Conservation (phyloP, 1,284 basidiomycete genomes). For the Meira nashicola region DNA sequence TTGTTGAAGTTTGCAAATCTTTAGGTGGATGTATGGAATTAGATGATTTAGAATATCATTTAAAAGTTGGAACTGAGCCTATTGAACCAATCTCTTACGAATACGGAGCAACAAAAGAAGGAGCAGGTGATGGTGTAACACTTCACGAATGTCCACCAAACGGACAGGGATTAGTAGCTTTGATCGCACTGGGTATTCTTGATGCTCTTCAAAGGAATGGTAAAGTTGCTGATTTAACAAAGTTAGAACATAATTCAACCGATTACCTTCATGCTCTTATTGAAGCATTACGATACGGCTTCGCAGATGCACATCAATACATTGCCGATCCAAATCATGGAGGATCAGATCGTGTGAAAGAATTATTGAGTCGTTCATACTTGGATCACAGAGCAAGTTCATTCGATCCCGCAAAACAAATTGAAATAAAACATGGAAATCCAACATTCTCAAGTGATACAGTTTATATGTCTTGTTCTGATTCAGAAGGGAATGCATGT, state of each 20-base stretch:
- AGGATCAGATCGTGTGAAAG: constrained; percentile 64
- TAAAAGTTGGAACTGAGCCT: constrained; percentile 60
- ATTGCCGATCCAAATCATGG: constrained; percentile 77
- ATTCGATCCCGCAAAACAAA: constrained; percentile 67
- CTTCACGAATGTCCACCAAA: constrained; percentile 76
- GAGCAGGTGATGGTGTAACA: constrained; percentile 62
- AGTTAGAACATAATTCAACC: constrained; percentile 79
- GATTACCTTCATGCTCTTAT: constrained; percentile 84
- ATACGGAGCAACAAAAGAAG: constrained; percentile 57
- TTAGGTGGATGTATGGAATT: constrained; percentile 85
- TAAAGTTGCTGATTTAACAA: constrained; percentile 65
- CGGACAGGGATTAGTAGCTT: constrained; percentile 89
- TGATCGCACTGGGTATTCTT: constrained; percentile 84
- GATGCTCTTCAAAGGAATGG: constrained; percentile 75
- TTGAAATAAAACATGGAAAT: constrained; percentile 68
- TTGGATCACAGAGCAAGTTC: constrained; percentile 71
- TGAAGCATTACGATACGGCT: constrained; percentile 71
- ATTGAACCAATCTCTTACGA: constrained; percentile 87
- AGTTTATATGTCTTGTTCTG: constrained; percentile 73
- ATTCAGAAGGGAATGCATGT: constrained; percentile 81
- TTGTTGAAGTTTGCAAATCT: constrained; percentile 67
- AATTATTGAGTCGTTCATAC: constrained; percentile 63
- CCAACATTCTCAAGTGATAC: constrained; percentile 81
- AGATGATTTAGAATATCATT: constrained; percentile 74
- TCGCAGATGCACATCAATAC: constrained; percentile 77